Conservation (phyloP, 768 basidiomycete genomes). For the Phylloporus sp. region DNA sequence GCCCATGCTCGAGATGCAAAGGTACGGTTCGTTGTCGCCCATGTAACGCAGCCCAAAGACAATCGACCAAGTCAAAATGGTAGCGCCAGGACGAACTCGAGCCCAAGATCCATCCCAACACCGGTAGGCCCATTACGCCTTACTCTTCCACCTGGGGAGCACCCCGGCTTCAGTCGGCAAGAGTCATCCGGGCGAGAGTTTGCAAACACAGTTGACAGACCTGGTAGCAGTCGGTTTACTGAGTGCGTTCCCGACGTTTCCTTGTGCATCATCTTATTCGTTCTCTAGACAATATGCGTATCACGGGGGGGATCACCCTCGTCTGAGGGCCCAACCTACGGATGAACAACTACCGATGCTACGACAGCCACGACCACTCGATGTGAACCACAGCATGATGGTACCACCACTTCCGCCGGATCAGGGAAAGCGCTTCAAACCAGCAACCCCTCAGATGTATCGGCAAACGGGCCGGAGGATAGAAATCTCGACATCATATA, state of each 20-base stretch:
- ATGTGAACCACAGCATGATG: constrained; percentile 30
- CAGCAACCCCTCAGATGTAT: constrained; percentile 15
- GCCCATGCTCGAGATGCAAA: constrained; percentile 42
- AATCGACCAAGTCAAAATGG: constrained; percentile 15
- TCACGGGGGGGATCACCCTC: constrained; percentile 43
- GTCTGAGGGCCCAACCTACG: constrained; percentile 37
- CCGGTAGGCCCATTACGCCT: constrained; percentile 62
- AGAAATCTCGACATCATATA: constrained; percentile 10
- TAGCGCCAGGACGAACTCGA: constrained; percentile 43
- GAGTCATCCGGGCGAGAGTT: constrained; percentile 16
- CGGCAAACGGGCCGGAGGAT: constrained; percentile 8
- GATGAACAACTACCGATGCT: constrained; percentile 39
- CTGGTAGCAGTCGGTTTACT: constrained; percentile 47
- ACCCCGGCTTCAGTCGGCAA: constrained; percentile 32
- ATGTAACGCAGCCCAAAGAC: background rate
- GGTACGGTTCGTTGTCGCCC: constrained; percentile 32
- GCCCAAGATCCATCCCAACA: constrained; percentile 54
- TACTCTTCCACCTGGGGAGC: constrained; percentile 62
- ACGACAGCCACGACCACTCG: constrained; percentile 34
- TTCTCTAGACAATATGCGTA: constrained; percentile 65
- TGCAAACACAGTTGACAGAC: constrained; percentile 31
- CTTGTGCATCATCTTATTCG: constrained; percentile 10
- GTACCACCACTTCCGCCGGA: constrained; percentile 28
- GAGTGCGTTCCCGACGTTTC: constrained; percentile 36
- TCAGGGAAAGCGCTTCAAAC: constrained; percentile 23